Evolutionary conservation across 2,329 filamentous ascomycete genomes (phyloP).

Genomic region (Ascochyta fabae): DNA sequence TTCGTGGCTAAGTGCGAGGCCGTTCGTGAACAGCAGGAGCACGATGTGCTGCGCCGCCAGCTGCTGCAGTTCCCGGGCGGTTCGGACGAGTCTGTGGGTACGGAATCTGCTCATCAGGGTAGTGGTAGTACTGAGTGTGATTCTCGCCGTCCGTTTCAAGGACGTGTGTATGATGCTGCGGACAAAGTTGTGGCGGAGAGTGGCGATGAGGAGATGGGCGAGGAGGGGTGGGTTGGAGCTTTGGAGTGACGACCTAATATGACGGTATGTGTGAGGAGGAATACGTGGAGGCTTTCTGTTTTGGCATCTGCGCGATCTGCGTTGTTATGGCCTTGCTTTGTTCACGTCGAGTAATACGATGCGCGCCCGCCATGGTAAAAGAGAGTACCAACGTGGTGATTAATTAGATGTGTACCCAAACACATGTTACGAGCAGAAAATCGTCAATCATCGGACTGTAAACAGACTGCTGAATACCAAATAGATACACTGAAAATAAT

Average conservation of each 20-base stretch:
- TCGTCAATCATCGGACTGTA: background rate
- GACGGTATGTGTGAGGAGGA: background rate
- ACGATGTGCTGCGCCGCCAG: background rate
- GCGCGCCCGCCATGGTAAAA: background rate
- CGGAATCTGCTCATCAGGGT: background rate
- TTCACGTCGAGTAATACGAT: too few species aligned
- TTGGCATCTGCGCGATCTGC: background rate
- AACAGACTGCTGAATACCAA: background rate
- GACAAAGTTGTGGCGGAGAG: background rate
- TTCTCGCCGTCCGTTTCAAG: too few species aligned
- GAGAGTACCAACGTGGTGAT: background rate
- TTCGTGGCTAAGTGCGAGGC: slow-evolving; percentile 6
- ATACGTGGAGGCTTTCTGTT: too few species aligned
- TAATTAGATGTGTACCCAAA: background rate
- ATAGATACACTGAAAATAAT: background rate
- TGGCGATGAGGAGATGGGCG: background rate
- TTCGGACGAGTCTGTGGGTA: background rate
- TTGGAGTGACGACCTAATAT: too few species aligned
- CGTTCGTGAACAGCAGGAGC: background rate
- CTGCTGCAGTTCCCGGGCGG: background rate
- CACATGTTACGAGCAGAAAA: background rate
- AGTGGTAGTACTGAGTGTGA: background rate
- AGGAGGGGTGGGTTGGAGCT: too few species aligned
- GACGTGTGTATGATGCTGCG: background rate
- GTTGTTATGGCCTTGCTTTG: background rate